Percentiles rank a stretch among this genome's conserved stretches.
These are phyloP conservation scores for Datisca glomerata DNA, from an alignment of 306 rosid species.

Conservation along the genomic window DNA sequence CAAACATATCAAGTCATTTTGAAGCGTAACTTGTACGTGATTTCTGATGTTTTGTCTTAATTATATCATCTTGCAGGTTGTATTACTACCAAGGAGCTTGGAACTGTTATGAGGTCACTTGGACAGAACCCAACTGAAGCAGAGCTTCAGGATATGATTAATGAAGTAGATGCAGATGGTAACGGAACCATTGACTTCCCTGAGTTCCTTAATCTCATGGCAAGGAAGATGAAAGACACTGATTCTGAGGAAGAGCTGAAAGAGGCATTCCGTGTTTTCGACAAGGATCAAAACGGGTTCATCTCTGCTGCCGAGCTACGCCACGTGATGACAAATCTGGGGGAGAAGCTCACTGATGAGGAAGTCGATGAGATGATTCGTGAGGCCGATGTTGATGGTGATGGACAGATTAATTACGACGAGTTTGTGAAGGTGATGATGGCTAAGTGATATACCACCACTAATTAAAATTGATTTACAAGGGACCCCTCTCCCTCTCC, in stretches of 20 bases:
- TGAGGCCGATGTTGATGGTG: constrained; percentile 77
- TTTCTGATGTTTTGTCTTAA: constrained; percentile 6
- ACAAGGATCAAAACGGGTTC: constrained; percentile 85
- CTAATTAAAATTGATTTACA: too few species aligned
- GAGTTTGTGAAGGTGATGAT: constrained; percentile 83
- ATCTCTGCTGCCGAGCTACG: constrained; percentile 88
- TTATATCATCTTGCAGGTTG: constrained; percentile 32
- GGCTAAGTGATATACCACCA: constrained; percentile 53
- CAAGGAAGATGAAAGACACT: constrained; percentile 74
- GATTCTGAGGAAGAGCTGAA: constrained; percentile 79
- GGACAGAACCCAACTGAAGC: constrained; percentile 89
- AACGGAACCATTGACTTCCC: constrained; percentile 79
- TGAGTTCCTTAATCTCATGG: constrained; percentile 74
- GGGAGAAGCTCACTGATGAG: constrained; percentile 82
- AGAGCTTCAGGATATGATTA: constrained; percentile 74
- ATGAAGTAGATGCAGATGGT: constrained; percentile 81
- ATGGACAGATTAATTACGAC: constrained; percentile 72
- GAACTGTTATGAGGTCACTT: constrained; percentile 71
- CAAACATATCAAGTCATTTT: too few species aligned
- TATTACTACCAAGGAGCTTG: constrained; percentile 75
- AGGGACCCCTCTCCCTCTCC: too few species aligned
- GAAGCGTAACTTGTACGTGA: not conserved
- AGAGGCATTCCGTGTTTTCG: constrained; percentile 78
- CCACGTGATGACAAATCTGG: constrained; percentile 77
- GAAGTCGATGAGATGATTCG: constrained; percentile 82